phyloP scores from a whole-genome alignment of 225 moss, liverwort and hornwort genomes.

The Climacium dendroides region DNA sequence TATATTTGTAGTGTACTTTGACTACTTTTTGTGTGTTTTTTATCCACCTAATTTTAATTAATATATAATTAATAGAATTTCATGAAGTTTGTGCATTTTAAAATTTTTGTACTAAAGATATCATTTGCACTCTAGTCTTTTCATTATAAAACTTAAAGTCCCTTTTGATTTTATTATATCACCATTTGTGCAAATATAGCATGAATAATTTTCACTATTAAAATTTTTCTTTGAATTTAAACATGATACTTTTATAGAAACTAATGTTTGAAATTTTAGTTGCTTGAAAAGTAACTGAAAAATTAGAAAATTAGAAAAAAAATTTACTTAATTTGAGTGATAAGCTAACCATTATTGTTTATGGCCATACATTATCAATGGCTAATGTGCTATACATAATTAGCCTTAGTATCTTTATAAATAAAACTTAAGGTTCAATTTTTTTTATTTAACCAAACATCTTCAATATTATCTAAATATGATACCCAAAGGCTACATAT shows the following conservation, averaged over 20 bases:
- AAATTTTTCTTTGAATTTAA: background rate
- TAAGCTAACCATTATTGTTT: background rate
- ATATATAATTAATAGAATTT: background rate
- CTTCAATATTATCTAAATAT: background rate
- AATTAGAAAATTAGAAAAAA: background rate
- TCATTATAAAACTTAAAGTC: background rate
- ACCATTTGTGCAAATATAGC: background rate
- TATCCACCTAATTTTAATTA: background rate
- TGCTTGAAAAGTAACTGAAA: background rate
- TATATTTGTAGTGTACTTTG: background rate
- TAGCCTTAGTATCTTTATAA: background rate
- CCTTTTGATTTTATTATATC: fast-evolving
- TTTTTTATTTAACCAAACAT: background rate
- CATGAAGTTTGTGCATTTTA: background rate
- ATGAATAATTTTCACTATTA: background rate
- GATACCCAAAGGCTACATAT: no score
- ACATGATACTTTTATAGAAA: no score
- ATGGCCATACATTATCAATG: background rate
- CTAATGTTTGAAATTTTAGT: background rate
- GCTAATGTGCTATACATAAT: background rate
- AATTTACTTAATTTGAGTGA: background rate
- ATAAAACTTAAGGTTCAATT: background rate
- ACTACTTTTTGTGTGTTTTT: background rate
- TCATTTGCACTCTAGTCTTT: background rate
- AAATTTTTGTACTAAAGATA: background rate